Base-by-base conservation (phyloP, 371 early-diverging fungal genomes). In the Choanephora cucurbitarum region DNA sequence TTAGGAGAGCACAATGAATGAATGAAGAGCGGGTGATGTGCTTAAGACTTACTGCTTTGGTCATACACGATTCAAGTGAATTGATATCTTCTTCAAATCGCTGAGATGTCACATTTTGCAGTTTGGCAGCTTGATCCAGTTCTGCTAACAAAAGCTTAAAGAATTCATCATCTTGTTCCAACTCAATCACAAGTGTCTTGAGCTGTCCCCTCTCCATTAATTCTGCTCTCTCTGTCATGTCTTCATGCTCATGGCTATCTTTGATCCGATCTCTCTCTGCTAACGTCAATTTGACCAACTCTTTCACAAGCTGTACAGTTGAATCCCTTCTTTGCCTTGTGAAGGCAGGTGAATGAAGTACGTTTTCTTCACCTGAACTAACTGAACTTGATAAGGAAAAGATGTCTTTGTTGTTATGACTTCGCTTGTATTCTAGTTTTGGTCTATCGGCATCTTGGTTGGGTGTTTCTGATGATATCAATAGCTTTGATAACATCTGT, bases 121-220 rank as follows among this genome's bases (percentile, higher is more conserved):
- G 37, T 44, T 58, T 49, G 40, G 72, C 58, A 52, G 73, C 69
- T 67, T 69, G 72, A 1, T 73, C 56, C 5, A 86, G 42, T 58
- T 82, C 83, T 14, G 73, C 67, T 49, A 78, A 72, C 44, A 86
- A 48, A 34, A 72, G 70, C 49, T 77, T 69, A 66, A 86, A 83
- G 52, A 86, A 86, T 40, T 81, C 84, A 22, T 83, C 77, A 49
- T 86, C 86, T 11, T 70, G 75, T 44, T 81, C 75, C 32, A 84
- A 52, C 41, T 84, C 83, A 40, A 84, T 76, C 22, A 81, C 77
- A 1, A 84, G 41, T 2, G 74, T 69, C 22, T 81, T 79, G 13
- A 64, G 22, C 7, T 51, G 44, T 24, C 31, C 31, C 2, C 22
- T 5, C 1, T 19, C 23, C 33, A 34, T 48, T 34, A 53, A 24